A percentile compares a stretch with the other conserved stretches of the same genome.
Conservation (phyloP, 1,284 basidiomycete species). For the Fistulinella staudtii region DNA sequence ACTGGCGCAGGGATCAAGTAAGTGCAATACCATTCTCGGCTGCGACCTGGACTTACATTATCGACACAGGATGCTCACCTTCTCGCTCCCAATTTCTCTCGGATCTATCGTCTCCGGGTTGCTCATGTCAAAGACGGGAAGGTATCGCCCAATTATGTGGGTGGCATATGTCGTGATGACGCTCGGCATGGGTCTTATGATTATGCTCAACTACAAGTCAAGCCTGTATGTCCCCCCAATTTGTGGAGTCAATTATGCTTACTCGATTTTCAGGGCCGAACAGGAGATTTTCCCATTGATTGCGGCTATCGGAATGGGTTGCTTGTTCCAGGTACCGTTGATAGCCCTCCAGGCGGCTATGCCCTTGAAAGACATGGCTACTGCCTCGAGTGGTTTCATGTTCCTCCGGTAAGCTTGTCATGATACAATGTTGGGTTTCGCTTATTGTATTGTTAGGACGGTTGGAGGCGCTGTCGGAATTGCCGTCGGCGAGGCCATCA, state of each 20-base stretch:
- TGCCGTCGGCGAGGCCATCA: conserved; percentile 67
- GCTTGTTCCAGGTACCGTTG: conserved; percentile 65
- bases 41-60: neutral
- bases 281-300: conserved; percentile 61
- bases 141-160: conserved; percentile 66
- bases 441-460: conserved; percentile 37
- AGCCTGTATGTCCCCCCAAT: conserved; percentile 39
- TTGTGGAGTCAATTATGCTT: neutral
- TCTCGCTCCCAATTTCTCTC: conserved; percentile 59
- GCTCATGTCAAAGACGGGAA: conserved; percentile 54
- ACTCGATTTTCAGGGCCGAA: conserved; percentile 41
- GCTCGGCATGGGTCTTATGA: conserved; percentile 69
- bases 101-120: conserved; percentile 60
- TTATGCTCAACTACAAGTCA: conserved; percentile 39
- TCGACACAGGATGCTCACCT: conserved; percentile 66
- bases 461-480: conserved; percentile 81
- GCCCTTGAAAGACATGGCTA: conserved; percentile 80
- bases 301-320: conserved; percentile 56
- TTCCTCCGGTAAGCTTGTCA: conserved; percentile 53
- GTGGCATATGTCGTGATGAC: conserved; percentile 49
- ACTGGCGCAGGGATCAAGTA: conserved; percentile 71
- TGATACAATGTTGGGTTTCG: neutral
- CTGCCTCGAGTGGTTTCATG: conserved; percentile 66
- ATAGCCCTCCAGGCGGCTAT: conserved; percentile 79
- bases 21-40: conserved; percentile 10